A percentile compares a stretch with the other conserved stretches of the same genome.
These are phyloP conservation scores for Porodaedalea pini DNA, from an alignment of 1,284 basidiomycete genomes.

Conservation along the genomic window DNA sequence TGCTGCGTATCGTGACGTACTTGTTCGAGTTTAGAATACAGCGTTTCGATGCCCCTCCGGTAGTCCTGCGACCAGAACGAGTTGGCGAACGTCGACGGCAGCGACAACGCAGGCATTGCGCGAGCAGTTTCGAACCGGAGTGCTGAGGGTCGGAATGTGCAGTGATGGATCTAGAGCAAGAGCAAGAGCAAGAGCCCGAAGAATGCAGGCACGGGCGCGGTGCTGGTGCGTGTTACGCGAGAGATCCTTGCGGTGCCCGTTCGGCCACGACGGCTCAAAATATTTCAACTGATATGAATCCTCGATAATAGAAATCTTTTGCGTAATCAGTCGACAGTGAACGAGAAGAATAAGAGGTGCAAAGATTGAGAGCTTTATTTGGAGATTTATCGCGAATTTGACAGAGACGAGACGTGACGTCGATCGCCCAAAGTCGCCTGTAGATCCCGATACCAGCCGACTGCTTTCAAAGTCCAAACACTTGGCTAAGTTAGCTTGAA, in stretches of 20 bases:
- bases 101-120: slow-evolving; percentile 76
- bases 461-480: too few species aligned
- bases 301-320: too few species aligned
- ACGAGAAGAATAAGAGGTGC: too few species aligned
- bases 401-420: too few species aligned
- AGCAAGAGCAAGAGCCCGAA: background rate
- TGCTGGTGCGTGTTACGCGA: background rate
- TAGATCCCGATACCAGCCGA: too few species aligned
- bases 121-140: background rate
- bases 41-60: slow-evolving; percentile 71
- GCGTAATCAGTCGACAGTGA: too few species aligned
- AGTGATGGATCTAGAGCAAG: too few species aligned
- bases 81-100: slow-evolving; percentile 82
- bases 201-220: background rate
- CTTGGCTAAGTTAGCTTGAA: too few species aligned
- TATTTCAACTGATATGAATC: background rate
- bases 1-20: slow-evolving; percentile 35
- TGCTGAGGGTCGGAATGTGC: background rate
- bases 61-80: slow-evolving; percentile 93
- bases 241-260: slow-evolving; percentile 2
- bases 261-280: background rate
- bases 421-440: too few species aligned
- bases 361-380: too few species aligned
- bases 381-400: too few species aligned
- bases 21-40: slow-evolving; percentile 77